Conservation (phyloP, 108 stramenopile genomes). For the Aurantiochytrium sp. region DNA sequence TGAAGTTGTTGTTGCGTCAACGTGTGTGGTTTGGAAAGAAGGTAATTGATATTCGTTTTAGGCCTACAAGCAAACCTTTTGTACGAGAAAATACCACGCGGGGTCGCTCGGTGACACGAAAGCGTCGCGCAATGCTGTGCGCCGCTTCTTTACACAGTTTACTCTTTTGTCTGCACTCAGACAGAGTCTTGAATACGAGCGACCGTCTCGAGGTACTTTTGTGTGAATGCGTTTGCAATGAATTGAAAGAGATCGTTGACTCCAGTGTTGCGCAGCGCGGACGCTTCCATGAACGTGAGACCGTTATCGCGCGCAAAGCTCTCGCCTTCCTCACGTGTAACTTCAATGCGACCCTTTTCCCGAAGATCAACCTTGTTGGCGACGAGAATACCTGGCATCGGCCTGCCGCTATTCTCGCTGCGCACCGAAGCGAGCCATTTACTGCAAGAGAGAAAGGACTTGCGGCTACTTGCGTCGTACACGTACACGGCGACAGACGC, state of each 20-base stretch:
- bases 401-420: not conserved
- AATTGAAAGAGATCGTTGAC: slow-evolving; percentile 1
- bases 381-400: not conserved
- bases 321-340: not conserved
- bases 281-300: not conserved
- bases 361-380: not conserved
- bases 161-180: not conserved
- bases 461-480: not conserved
- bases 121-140: not conserved
- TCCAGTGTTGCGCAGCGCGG: not conserved
- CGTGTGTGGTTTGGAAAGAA: no score
- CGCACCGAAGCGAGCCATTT: slow-evolving; percentile 5
- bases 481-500: slow-evolving; percentile 19
- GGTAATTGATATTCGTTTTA: no score
- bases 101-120: not conserved
- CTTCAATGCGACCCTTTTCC: not conserved
- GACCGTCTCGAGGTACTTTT: slow-evolving; percentile 1
- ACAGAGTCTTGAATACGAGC: not conserved
- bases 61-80: no score
- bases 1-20: no score
- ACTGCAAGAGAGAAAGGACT: not conserved
- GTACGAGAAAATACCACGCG: no score
- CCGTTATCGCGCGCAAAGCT: not conserved
- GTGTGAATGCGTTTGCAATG: not conserved
- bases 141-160: not conserved